Conservation (phyloP, 2,329 filamentous ascomycete genomes). For the Trichoderma sp. region DNA sequence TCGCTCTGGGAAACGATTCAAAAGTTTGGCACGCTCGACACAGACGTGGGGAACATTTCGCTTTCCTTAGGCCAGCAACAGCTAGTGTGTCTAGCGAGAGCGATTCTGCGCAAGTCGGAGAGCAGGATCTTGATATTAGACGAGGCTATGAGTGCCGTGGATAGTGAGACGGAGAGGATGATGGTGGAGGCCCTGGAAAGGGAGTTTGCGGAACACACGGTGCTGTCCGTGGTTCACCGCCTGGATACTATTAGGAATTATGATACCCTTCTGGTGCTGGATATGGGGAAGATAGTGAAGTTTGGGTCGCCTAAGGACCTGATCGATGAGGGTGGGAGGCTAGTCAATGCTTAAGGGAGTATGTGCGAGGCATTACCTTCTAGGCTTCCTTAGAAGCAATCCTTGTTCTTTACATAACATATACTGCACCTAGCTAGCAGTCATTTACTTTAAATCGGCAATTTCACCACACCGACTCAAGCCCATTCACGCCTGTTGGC, state of each 20-base stretch:
- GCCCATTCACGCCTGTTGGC: conserved; percentile 14
- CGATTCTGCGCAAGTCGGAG: conserved; percentile 29
- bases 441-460: too few relatives aligned
- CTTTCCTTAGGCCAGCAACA: conserved; percentile 31
- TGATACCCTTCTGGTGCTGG: conserved; percentile 12
- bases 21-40: conserved; percentile 25
- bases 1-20: conserved; percentile 26
- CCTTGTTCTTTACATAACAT: too few relatives aligned
- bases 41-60: conserved; percentile 14
- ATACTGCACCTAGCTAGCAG: not conserved
- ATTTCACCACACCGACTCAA: conserved; percentile 17
- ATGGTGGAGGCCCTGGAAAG: conserved; percentile 27
- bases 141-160: conserved; percentile 31
- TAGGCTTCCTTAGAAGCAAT: too few relatives aligned
- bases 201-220: conserved; percentile 29
- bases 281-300: not conserved
- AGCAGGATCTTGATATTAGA: conserved; percentile 31
- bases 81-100: conserved; percentile 31
- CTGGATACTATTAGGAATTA: conserved; percentile 20
- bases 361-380: too few relatives aligned
- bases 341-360: not conserved
- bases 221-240: conserved; percentile 29
- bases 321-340: not conserved
- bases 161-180: conserved; percentile 29
- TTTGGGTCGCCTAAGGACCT: not conserved